phyloP scores from a whole-genome alignment of 495 filamentous ascomycete species.

The Talaromyces trachyspermus region DNA sequence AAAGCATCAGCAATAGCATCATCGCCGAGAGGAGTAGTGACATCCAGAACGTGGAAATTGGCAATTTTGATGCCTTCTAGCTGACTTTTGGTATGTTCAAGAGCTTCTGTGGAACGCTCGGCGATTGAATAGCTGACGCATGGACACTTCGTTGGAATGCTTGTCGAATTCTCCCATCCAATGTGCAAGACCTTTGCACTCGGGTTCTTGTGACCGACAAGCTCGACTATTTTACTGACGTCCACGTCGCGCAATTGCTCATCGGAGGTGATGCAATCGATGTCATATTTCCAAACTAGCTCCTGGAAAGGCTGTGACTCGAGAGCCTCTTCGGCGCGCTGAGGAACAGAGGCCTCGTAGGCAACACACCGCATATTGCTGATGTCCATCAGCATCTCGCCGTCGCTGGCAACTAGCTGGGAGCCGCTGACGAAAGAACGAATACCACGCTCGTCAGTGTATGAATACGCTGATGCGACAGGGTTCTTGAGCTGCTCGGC shows the following conservation, averaged over 20 bases:
- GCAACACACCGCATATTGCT: conserved; percentile 15
- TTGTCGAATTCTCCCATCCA: background rate
- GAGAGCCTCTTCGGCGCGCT: conserved; percentile 11
- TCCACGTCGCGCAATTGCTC: background rate
- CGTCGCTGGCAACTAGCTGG: conserved; percentile 10
- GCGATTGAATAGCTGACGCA: background rate
- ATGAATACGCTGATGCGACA: conserved; percentile 1
- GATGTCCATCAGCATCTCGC: conserved; percentile 20
- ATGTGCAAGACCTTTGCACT: background rate
- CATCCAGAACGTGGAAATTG: background rate
- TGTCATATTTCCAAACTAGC: conserved; percentile 9
- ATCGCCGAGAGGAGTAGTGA: background rate
- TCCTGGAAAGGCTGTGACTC: conserved; percentile 5
- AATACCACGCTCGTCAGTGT: conserved; percentile 3
- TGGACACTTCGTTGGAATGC: background rate
- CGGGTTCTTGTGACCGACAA: conserved; percentile 1
- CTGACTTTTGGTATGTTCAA: conserved; percentile 1
- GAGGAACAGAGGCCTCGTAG: conserved; percentile 28
- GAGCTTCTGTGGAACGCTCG: background rate
- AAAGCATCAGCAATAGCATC: background rate
- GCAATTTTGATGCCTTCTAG: background rate
- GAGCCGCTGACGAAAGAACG: conserved; percentile 9
- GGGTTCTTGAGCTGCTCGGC: conserved; percentile 8
- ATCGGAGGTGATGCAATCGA: background rate
- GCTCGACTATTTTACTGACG: background rate